Percentiles rank a stretch among this genome's conserved stretches.
phyloP scores from a whole-genome alignment of 441 rosid genomes.

The Capsella rubella region DNA sequence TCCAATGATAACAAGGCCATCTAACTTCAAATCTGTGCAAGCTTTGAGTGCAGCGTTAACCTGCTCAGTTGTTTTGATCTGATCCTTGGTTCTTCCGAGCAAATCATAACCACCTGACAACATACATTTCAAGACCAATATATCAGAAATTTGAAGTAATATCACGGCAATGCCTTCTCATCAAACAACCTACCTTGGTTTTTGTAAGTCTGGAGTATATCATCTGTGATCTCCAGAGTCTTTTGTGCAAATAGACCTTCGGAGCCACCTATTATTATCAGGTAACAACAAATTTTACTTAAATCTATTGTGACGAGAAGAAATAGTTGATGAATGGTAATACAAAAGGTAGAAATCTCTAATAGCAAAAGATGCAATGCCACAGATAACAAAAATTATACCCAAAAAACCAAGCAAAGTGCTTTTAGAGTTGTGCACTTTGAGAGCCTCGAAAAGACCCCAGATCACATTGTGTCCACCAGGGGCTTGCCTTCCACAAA shows the following conservation, averaged over 20 bases:
- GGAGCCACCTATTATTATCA: constrained; percentile 84
- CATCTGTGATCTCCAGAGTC: constrained; percentile 85
- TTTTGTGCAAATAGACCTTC: constrained; percentile 97
- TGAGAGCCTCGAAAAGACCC: constrained; percentile 88
- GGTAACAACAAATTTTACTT: constrained; percentile 3
- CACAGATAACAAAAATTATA: constrained; percentile 42
- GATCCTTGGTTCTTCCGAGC: constrained; percentile 97
- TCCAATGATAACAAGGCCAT: constrained; percentile 97
- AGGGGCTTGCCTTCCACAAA: constrained; percentile 97
- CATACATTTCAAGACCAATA: constrained; percentile 25
- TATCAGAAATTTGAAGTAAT: constrained; percentile 29
- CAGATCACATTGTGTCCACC: constrained; percentile 98
- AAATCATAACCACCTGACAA: constrained; percentile 94
- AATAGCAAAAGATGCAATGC: background rate
- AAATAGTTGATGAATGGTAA: constrained; percentile 9
- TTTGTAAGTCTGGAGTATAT: constrained; percentile 81
- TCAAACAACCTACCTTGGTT: constrained; percentile 75
- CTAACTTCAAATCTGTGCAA: constrained; percentile 89
- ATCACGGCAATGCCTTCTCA: constrained; percentile 17
- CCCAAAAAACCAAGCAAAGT: constrained; percentile 87
- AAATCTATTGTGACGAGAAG: background rate
- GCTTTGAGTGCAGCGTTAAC: constrained; percentile 84
- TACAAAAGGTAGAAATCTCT: background rate
- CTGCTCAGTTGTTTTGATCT: constrained; percentile 96
- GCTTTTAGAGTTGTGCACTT: constrained; percentile 76